These are phyloP conservation scores for Trametes sanguinea DNA, from an alignment of 768 basidiomycete genomes.

Conservation along the genomic window DNA sequence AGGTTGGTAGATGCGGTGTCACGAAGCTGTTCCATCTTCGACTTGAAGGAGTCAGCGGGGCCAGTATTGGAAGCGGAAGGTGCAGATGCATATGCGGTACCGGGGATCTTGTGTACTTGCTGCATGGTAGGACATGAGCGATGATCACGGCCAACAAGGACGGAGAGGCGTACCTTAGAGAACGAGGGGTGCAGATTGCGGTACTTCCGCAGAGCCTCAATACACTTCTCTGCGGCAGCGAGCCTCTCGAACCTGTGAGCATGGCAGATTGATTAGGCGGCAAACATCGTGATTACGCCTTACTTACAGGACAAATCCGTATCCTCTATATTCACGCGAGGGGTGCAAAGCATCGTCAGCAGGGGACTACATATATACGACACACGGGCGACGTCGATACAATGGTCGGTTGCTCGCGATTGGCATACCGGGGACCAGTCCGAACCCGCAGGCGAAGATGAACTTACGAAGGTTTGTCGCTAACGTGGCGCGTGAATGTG, in stretches of 20 bases:
- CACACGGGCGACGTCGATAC: too few relatives aligned
- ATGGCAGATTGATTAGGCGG: background rate
- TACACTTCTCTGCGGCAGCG: conserved; percentile 74
- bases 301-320: conserved; percentile 77
- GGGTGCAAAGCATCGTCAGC: background rate
- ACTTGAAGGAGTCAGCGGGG: conserved; percentile 59
- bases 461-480: conserved; percentile 61
- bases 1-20: conserved; percentile 72
- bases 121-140: conserved; percentile 18
- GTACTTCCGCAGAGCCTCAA: conserved; percentile 65
- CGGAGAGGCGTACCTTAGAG: conserved; percentile 60
- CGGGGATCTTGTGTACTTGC: conserved; percentile 83
- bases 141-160: background rate
- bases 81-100: conserved; percentile 56
- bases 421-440: too few relatives aligned
- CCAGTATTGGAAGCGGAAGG: conserved; percentile 16
- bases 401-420: too few relatives aligned
- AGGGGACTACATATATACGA: background rate
- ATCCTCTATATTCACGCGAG: conserved; percentile 49
- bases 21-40: conserved; percentile 74
- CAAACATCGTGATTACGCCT: background rate
- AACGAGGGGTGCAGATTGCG: conserved; percentile 85
- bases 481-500: conserved; percentile 82
- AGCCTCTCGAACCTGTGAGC: conserved; percentile 61
- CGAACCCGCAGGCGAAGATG: conserved; percentile 12